These are phyloP conservation scores for Colletotrichum graminicola DNA, from an alignment of 2,329 filamentous ascomycete species.

Conservation along the genomic window DNA sequence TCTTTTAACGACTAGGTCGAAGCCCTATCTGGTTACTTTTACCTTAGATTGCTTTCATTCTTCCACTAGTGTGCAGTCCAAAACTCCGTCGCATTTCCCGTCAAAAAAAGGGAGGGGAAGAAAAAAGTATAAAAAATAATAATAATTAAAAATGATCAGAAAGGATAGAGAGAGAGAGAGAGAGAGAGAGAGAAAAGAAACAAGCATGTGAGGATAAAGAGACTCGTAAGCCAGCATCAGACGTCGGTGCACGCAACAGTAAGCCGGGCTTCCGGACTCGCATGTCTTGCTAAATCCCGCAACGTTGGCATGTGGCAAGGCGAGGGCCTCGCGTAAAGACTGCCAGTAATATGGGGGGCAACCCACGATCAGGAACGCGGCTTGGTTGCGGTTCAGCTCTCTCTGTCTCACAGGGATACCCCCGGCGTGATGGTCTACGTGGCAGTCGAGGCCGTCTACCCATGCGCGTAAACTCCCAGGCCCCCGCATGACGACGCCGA, in stretches of 20 bases:
- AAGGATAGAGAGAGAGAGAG: neutral
- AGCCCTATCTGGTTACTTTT: constrained; percentile 19
- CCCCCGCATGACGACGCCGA: neutral
- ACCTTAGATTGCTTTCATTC: constrained; percentile 12
- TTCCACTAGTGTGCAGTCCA: neutral
- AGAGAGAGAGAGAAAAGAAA: neutral
- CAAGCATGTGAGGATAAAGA: neutral
- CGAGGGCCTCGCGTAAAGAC: neutral
- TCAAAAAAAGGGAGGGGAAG: neutral
- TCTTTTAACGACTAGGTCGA: constrained; percentile 7
- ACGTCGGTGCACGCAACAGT: neutral
- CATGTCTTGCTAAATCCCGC: neutral
- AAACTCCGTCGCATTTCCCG: constrained; percentile 2
- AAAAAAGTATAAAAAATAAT: neutral
- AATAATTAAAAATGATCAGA: no score
- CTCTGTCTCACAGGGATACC: neutral
- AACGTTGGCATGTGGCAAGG: neutral
- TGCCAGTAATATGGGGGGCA: neutral
- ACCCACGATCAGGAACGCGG: neutral
- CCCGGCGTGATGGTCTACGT: neutral
- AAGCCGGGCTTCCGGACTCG: neutral
- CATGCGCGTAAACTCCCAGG: neutral
- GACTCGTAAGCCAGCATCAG: neutral
- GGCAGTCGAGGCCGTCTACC: neutral
- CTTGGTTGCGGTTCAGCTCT: neutral